A percentile compares a stretch with the other conserved stretches of the same genome.
These are phyloP conservation scores for Clitopilus passeckerianus DNA, from an alignment of 768 basidiomycete species.

Conservation along the genomic window DNA sequence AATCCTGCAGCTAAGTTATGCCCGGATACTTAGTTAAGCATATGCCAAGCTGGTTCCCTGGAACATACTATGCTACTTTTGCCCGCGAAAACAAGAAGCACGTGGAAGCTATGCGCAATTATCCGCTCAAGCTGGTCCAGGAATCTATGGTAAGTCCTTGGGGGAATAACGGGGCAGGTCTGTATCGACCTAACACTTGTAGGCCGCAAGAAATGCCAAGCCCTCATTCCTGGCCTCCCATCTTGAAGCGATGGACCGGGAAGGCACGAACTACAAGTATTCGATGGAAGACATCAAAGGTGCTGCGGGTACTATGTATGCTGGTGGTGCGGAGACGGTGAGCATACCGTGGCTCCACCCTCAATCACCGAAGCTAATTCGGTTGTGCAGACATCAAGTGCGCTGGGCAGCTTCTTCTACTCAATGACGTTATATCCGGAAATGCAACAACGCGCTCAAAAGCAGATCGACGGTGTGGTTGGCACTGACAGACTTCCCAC, in stretches of 20 bases:
- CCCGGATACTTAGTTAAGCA: constrained; percentile 24
- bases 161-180: not conserved
- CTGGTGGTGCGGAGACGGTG: constrained; percentile 34
- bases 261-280: constrained; percentile 1
- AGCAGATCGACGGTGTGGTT: constrained; percentile 23
- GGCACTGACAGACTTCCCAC: constrained; percentile 20
- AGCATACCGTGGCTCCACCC: not conserved
- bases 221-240: constrained; percentile 10
- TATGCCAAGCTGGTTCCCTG: constrained; percentile 36
- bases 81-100: constrained; percentile 23
- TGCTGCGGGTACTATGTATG: constrained; percentile 25
- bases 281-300: constrained; percentile 16
- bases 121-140: constrained; percentile 22
- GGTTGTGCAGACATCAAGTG: not conserved
- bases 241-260: constrained; percentile 5
- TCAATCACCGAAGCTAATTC: not conserved
- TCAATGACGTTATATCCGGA: constrained; percentile 26
- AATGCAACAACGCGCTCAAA: constrained; percentile 21
- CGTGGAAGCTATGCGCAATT: constrained; percentile 24
- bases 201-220: constrained; percentile 10
- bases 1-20: too few species aligned
- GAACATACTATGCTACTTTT: constrained; percentile 26
- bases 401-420: constrained; percentile 17
- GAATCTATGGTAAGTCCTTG: constrained; percentile 17
- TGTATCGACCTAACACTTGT: not conserved